Conservation (phyloP, 345 rosid genomes). For the Litchi chinensis region DNA sequence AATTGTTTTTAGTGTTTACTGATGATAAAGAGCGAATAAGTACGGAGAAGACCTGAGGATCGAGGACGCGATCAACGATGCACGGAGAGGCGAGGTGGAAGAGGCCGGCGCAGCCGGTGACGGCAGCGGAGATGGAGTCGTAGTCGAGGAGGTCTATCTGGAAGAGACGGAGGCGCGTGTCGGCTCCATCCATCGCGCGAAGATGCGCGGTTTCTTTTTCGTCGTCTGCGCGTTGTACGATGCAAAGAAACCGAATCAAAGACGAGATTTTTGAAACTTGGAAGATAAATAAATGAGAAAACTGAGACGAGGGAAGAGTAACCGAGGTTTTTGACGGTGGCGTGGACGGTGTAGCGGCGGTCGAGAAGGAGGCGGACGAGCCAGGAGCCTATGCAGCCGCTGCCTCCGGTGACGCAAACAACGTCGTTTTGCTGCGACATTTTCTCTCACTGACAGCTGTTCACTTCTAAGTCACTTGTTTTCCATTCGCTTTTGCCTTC, state of each 20-base stretch:
- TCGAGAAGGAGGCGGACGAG: slow-evolving; percentile 73
- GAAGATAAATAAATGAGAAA: neutral
- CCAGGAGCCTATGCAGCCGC: slow-evolving; percentile 95
- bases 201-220: slow-evolving; percentile 86
- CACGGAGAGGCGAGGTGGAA: slow-evolving; percentile 96
- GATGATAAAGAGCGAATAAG: neutral
- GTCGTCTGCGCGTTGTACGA: slow-evolving; percentile 40
- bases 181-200: slow-evolving; percentile 72
- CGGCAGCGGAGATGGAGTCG: slow-evolving; percentile 62
- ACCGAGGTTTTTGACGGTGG: slow-evolving; percentile 82
- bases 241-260: neutral
- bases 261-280: neutral
- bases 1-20: too few relatives aligned
- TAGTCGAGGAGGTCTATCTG: slow-evolving; percentile 86
- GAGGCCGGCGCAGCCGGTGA: slow-evolving; percentile 72
- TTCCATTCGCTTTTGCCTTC: neutral
- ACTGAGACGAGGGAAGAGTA: slow-evolving; percentile 7
- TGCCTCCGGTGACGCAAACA: slow-evolving; percentile 94
- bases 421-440: slow-evolving; percentile 50
- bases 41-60: slow-evolving; percentile 60
- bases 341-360: slow-evolving; percentile 83
- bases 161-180: slow-evolving; percentile 74
- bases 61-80: slow-evolving; percentile 67
- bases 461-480: neutral
- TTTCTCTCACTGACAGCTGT: neutral